Evolutionary conservation across 176 grass and related monocot genomes (phyloP).

Genomic region (Sorghum bicolor): DNA sequence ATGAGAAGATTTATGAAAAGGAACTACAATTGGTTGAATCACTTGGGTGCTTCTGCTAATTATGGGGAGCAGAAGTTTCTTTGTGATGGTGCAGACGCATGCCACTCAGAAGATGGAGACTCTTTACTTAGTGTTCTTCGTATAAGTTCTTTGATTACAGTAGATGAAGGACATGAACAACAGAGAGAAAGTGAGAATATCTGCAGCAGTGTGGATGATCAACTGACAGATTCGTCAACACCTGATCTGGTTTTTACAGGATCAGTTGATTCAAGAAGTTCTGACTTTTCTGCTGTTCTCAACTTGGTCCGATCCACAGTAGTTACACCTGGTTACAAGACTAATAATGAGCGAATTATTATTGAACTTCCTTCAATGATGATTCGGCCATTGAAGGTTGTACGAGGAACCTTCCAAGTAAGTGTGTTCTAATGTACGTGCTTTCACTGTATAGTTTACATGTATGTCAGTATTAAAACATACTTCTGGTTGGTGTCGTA

Average conservation of each 20-base stretch:
- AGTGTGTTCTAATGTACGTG: constrained; percentile 59
- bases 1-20: constrained; percentile 97
- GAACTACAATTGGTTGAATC: constrained; percentile 71
- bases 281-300: constrained; percentile 53
- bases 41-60: constrained; percentile 59
- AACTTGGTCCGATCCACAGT: constrained; percentile 73
- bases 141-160: constrained; percentile 65
- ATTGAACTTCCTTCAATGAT: constrained; percentile 85
- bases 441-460: constrained; percentile 39
- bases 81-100: constrained; percentile 45
- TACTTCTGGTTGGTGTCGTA: neutral
- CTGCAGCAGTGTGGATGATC: constrained; percentile 49
- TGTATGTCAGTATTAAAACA: constrained; percentile 16
- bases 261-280: constrained; percentile 70
- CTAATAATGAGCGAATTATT: constrained; percentile 75
- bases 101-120: constrained; percentile 32
- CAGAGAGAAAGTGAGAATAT: constrained; percentile 57
- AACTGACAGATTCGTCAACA: constrained; percentile 48
- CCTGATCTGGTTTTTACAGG: constrained; percentile 54
- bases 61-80: constrained; percentile 62
- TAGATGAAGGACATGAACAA: constrained; percentile 64
- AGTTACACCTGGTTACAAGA: constrained; percentile 66
- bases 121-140: constrained; percentile 48
- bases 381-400: constrained; percentile 85
- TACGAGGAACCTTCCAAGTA: constrained; percentile 95